These are phyloP conservation scores for Linnemannia hyalina DNA, from an alignment of 192 early-diverging fungal genomes.

Conservation along the genomic window DNA sequence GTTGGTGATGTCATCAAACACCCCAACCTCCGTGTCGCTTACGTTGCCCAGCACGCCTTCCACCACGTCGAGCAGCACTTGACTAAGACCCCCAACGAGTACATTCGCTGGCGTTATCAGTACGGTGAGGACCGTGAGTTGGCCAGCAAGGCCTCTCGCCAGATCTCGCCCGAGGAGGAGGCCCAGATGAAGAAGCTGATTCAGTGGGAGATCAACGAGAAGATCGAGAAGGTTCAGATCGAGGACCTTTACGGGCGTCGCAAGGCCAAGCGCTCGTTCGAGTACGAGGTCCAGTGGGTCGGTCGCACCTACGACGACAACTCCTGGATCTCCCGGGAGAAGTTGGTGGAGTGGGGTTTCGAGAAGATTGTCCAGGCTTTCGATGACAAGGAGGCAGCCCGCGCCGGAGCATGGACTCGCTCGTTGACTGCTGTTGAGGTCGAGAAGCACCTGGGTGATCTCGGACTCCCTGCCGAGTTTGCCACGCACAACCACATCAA, in stretches of 20 bases:
- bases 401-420: constrained; percentile 75
- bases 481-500: constrained; percentile 79
- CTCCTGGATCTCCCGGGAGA: constrained; percentile 77
- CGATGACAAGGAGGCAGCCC: constrained; percentile 72
- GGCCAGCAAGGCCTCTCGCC: constrained; percentile 77
- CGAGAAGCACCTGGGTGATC: constrained; percentile 80
- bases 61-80: constrained; percentile 87
- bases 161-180: constrained; percentile 75
- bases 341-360: constrained; percentile 79
- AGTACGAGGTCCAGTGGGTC: constrained; percentile 79
- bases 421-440: constrained; percentile 78
- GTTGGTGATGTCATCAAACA: constrained; percentile 83
- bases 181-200: constrained; percentile 55
- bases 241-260: constrained; percentile 73
- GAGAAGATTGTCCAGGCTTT: constrained; percentile 76
- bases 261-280: constrained; percentile 75
- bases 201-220: constrained; percentile 53
- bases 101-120: constrained; percentile 86
- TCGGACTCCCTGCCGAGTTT: constrained; percentile 83
- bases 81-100: constrained; percentile 63
- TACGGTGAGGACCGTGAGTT: constrained; percentile 83
- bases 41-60: constrained; percentile 90
- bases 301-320: constrained; percentile 82
- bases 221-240: constrained; percentile 62
- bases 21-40: constrained; percentile 85